phyloP scores from a whole-genome alignment of 1,139 yeast genomes.

The Debaryomyces fabryi region DNA sequence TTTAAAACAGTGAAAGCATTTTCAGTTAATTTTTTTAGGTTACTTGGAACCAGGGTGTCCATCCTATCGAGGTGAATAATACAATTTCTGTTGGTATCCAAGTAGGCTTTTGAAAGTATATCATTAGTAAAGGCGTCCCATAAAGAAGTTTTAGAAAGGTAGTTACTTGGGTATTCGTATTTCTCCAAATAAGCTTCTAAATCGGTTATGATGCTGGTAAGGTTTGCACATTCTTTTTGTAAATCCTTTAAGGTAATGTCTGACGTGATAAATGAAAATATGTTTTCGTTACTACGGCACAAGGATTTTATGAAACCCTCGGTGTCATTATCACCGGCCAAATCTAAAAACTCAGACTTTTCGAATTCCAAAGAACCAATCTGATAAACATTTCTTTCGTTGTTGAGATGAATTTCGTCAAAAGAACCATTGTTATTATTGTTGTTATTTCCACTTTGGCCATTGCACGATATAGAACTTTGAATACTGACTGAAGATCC shows the following conservation, averaged over 20 bases:
- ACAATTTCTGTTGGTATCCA: conserved; percentile 38
- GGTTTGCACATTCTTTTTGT: conserved; percentile 46
- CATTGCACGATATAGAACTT: conserved; percentile 9
- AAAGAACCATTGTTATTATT: neutral
- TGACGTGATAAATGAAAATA: conserved; percentile 48
- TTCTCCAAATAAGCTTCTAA: conserved; percentile 38
- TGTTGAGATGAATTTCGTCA: conserved; percentile 19
- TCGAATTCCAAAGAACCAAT: conserved; percentile 61
- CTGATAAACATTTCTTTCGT: conserved; percentile 42
- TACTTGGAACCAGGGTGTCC: conserved; percentile 18
- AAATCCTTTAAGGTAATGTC: conserved; percentile 51
- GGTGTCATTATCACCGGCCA: conserved; percentile 50
- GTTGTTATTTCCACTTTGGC: neutral
- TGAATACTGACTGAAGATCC: conserved; percentile 11
- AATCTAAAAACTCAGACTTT: conserved; percentile 48
- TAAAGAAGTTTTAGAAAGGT: conserved; percentile 26
- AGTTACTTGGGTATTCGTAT: conserved; percentile 45
- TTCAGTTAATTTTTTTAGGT: conserved; percentile 29
- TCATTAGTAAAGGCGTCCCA: conserved; percentile 43
- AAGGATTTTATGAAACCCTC: conserved; percentile 56
- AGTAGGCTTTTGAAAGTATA: conserved; percentile 32
- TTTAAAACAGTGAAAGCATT: conserved; percentile 38
- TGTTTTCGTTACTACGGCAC: conserved; percentile 46
- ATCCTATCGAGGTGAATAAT: conserved; percentile 31
- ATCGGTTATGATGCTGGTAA: conserved; percentile 38